Base-by-base conservation (phyloP, 2,329 filamentous ascomycete genomes). In the Hypoxylon sp. region DNA sequence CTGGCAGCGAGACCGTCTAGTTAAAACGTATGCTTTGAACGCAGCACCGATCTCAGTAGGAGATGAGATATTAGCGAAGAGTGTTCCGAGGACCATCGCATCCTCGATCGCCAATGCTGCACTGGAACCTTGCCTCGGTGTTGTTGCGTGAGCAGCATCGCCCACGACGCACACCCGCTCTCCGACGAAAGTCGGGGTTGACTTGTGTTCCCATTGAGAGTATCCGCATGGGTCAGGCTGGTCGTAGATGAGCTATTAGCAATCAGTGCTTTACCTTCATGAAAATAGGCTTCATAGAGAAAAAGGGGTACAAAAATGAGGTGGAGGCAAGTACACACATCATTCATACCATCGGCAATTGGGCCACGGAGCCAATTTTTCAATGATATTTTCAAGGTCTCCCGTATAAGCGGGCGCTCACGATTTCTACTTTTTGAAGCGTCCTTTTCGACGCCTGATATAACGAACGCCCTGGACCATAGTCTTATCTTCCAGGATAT, bases 401-500 rank as follows among this genome's bases (percentile, higher is more conserved):
- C 58, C 37, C 43, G 52, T 5, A 39, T 64, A 0, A 71, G 54
- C 1, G 39, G 26, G 1, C 46, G 56, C 24, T 59, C 62, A 24
- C 68, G 41, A n/a, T 67, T 24, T 15, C 41, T 15, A 19, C 50
- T 43, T 10, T 53, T 37, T 0, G 65, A 53, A 1, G 58, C 22
- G 8, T 34, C 20, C 4, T 28, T 54, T 30, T 70, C 70, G 10
- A 70, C n/a, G 0, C 28, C 65, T 0, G 67, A 66, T 20, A 72
- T 59, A 1, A 72, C 53, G 30, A 1, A 72, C 53, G 30, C 64
- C 68, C 43, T 70, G 67, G 2, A 72, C 70, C 62, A 67, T 41
- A 0, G 62, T 65, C 8, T 62, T 3, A 19, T 69, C 58, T 13
- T 72, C 70, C 0, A 72, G 39, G 0, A 67, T 46, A 19, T 68